These are phyloP conservation scores for Calendula officinalis DNA, from an alignment of 129 eudicot species.

Conservation along the genomic window DNA sequence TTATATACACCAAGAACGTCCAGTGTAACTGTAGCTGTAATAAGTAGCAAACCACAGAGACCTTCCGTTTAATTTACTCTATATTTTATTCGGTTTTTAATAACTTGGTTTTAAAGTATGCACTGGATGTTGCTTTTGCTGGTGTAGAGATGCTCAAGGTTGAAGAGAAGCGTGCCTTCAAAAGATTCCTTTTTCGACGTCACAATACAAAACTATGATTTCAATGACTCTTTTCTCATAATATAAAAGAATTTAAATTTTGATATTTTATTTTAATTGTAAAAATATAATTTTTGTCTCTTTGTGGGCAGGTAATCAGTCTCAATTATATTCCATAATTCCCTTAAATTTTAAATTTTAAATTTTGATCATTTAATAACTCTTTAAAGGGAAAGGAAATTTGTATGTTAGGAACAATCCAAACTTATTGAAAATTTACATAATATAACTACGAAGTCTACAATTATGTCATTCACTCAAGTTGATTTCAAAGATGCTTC, in stretches of 20 bases:
- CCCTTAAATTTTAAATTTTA: constrained; percentile 9
- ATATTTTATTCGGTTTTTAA: neutral
- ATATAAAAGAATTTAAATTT: neutral
- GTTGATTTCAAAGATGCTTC: neutral
- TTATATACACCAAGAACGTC: no score
- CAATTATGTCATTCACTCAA: constrained; percentile 3
- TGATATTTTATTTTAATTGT: constrained; percentile 2
- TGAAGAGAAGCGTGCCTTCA: constrained; percentile 23
- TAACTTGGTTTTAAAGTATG: neutral
- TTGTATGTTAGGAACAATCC: constrained; percentile 8
- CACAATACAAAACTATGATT: constrained; percentile 1
- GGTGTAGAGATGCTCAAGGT: constrained; percentile 21
- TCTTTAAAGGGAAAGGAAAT: neutral
- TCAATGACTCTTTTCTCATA: neutral
- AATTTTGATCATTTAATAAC: constrained; percentile 5
- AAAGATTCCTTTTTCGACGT: constrained; percentile 17
- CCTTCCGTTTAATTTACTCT: no score
- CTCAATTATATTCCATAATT: constrained; percentile 20
- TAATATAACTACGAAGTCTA: neutral
- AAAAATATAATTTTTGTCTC: constrained; percentile 24
- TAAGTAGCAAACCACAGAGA: no score
- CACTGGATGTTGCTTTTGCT: constrained; percentile 13
- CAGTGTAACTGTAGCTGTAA: no score
- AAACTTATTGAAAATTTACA: constrained; percentile 1
- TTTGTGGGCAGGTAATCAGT: constrained; percentile 24